These are phyloP conservation scores for Basidiobolus meristosporus DNA, from an alignment of 371 early-diverging fungal species.

Conservation along the genomic window DNA sequence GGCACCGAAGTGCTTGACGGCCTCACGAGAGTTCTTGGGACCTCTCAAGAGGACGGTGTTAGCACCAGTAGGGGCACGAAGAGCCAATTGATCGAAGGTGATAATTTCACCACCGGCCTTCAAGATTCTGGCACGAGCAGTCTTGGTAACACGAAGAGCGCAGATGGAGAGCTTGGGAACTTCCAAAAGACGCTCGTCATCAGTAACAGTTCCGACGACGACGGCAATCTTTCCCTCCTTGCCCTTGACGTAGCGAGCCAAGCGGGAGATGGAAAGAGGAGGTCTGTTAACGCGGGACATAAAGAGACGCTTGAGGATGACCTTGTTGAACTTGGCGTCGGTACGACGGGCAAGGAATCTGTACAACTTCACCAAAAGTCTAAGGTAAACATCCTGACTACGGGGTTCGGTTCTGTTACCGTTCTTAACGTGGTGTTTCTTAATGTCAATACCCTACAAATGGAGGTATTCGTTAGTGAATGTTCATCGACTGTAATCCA, in stretches of 20 bases:
- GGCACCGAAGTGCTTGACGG: conserved; percentile 88
- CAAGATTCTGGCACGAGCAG: conserved; percentile 90
- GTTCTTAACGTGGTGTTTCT: conserved; percentile 91
- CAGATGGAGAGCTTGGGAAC: conserved; percentile 91
- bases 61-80: too few relatives aligned
- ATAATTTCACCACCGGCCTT: conserved; percentile 96
- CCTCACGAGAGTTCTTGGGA: too few relatives aligned
- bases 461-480: too few relatives aligned
- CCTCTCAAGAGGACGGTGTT: too few relatives aligned
- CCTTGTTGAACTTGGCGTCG: conserved; percentile 94
- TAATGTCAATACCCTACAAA: conserved; percentile 84
- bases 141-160: conserved; percentile 87
- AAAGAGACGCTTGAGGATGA: too few relatives aligned
- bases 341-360: conserved; percentile 97
- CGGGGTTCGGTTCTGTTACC: conserved; percentile 68
- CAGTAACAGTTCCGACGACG: conserved; percentile 90
- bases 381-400: too few relatives aligned
- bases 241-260: too few relatives aligned
- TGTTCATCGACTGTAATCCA: too few relatives aligned
- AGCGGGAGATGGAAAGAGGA: too few relatives aligned
- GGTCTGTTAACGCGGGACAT: too few relatives aligned
- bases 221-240: conserved; percentile 88
- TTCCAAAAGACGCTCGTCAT: conserved; percentile 82
- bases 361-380: too few relatives aligned
- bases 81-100: conserved; percentile 96